phyloP scores from a whole-genome alignment of 208 protist genomes.

The Kentomonas sorsogonicus region DNA sequence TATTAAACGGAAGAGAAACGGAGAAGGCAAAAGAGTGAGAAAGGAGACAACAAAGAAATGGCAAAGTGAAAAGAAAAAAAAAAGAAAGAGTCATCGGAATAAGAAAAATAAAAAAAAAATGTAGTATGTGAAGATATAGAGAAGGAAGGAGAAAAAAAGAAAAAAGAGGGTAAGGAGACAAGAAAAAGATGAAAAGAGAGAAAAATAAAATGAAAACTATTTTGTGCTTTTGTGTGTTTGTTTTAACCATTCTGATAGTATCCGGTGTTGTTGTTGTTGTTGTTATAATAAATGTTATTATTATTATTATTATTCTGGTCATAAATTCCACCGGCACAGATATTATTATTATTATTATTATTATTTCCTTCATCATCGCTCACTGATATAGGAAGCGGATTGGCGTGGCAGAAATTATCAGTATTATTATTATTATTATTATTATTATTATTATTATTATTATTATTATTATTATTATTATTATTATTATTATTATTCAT shows the following conservation, averaged over 20 bases:
- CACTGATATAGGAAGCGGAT: no score
- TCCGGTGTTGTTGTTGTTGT: background rate
- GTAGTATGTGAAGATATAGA: background rate
- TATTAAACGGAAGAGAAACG: background rate
- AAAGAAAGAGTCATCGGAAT: background rate
- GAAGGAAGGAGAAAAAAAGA: constrained; percentile 6
- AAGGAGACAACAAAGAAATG: constrained; percentile 2
- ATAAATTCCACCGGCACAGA: background rate
- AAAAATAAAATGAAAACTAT: constrained; percentile 2
- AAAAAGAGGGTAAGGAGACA: background rate
- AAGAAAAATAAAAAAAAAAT: background rate
- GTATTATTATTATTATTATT: constrained; percentile 6
- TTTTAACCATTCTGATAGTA: no score
- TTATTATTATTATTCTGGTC: constrained; percentile 5
- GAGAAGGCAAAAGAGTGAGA: background rate
- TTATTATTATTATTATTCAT: background rate
- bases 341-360: constrained; percentile 1
- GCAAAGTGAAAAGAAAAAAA: background rate
- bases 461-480: background rate
- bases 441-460: constrained; percentile 4
- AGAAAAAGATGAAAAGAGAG: background rate
- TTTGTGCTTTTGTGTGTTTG: no score
- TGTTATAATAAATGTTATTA: background rate
- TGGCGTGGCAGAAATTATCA: background rate
- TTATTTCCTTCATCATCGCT: no score